A percentile compares a stretch with the other conserved stretches of the same genome.
phyloP scores from a whole-genome alignment of 208 protist genomes.

The Wallacemonas sp. region DNA sequence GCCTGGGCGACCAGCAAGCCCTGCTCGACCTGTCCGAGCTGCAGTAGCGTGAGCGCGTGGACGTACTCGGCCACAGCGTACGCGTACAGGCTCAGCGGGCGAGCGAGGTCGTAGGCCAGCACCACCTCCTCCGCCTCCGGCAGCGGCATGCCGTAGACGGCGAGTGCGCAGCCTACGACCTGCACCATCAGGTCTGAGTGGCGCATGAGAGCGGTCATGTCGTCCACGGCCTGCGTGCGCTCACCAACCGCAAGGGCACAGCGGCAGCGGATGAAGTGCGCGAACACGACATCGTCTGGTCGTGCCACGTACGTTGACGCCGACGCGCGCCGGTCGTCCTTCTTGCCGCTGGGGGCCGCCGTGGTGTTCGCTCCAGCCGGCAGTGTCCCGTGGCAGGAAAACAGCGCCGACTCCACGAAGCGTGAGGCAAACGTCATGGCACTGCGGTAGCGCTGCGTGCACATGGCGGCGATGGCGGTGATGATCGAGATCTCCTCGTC shows the following conservation, averaged over 20 bases:
- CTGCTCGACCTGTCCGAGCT: constrained; percentile 59
- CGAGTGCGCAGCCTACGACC: constrained; percentile 45
- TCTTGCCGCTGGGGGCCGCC: too few species aligned
- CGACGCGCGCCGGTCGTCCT: too few species aligned
- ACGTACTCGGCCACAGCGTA: constrained; percentile 60
- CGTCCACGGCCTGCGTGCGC: constrained; percentile 52
- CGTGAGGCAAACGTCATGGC: constrained; percentile 49
- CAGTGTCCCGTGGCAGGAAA: too few species aligned
- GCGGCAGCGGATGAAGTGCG: constrained; percentile 51
- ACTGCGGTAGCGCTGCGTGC: constrained; percentile 59
- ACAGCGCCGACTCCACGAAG: too few species aligned
- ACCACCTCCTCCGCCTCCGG: constrained; percentile 38
- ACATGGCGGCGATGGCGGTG: constrained; percentile 52
- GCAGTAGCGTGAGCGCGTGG: constrained; percentile 72
- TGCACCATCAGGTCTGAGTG: constrained; percentile 26
- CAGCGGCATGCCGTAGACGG: constrained; percentile 60
- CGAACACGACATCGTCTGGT: constrained; percentile 23
- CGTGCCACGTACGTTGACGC: constrained; percentile 14
- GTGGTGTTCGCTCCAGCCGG: too few species aligned
- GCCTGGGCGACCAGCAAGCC: constrained; percentile 35
- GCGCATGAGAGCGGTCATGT: constrained; percentile 43
- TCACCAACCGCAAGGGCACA: constrained; percentile 57
- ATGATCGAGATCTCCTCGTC: constrained; percentile 63
- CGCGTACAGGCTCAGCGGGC: constrained; percentile 23
- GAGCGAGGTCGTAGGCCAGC: constrained; percentile 19